These are phyloP conservation scores for Apium graveolens DNA, from an alignment of 129 eudicot genomes.

Conservation along the genomic window DNA sequence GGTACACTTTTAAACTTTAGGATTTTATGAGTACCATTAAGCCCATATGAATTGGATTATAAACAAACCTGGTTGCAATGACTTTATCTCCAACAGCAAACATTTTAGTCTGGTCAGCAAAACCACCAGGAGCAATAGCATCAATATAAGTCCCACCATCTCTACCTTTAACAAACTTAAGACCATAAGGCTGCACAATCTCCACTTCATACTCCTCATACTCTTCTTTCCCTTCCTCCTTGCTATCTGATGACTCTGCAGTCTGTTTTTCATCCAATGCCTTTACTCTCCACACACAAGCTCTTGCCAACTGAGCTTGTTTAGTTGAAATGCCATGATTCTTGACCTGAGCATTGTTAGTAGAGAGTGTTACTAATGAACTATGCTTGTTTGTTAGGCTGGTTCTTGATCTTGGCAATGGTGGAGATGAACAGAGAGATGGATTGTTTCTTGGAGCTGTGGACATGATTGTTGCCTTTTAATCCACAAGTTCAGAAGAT, in stretches of 20 bases:
- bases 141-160: conserved; percentile 96
- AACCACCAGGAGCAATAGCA: conserved; percentile 89
- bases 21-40: too few species aligned
- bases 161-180: conserved; percentile 82
- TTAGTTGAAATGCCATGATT: conserved; percentile 17
- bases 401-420: conserved; percentile 28
- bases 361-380: neutral
- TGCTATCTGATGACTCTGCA: conserved; percentile 16
- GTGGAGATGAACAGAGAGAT: conserved; percentile 55
- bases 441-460: conserved; percentile 54
- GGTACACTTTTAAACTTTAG: too few species aligned
- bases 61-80: conserved; percentile 73
- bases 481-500: neutral
- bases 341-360: conserved; percentile 25
- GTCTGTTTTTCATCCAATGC: conserved; percentile 35
- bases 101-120: conserved; percentile 67
- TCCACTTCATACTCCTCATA: conserved; percentile 87
- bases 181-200: conserved; percentile 76
- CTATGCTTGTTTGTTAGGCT: conserved; percentile 16
- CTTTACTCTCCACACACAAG: conserved; percentile 25
- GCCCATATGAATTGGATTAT: neutral
- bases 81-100: conserved; percentile 90
- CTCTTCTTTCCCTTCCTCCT: conserved; percentile 27
- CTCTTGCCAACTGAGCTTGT: conserved; percentile 17
- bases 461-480: conserved; percentile 18